These are phyloP conservation scores for Bondarzewia mesenterica DNA, from an alignment of 1,284 basidiomycete genomes.

Conservation along the genomic window DNA sequence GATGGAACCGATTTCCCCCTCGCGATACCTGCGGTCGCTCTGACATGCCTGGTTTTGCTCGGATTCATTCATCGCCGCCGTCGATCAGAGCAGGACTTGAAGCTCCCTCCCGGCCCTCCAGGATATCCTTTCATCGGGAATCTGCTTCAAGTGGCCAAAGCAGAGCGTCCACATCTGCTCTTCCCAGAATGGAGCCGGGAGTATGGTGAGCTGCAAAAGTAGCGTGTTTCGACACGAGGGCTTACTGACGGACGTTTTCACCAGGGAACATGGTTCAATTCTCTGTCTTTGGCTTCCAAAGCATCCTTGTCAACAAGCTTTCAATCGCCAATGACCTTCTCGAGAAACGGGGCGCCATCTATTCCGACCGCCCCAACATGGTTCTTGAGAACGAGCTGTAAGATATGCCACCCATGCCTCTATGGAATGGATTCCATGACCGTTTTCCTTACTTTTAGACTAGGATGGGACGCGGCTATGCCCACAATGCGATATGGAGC, in stretches of 20 bases:
- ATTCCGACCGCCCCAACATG: conserved; percentile 12
- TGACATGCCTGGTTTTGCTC: not conserved
- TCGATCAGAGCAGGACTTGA: not conserved
- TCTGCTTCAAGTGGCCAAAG: not conserved
- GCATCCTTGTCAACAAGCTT: conserved; percentile 11
- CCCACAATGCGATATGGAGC: not conserved
- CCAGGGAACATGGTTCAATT: conserved; percentile 9
- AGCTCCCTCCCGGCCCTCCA: not conserved
- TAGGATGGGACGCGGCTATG: conserved; percentile 2
- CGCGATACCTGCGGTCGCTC: not conserved
- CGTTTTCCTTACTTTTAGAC: not conserved
- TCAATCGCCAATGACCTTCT: conserved; percentile 13
- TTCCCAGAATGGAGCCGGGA: not conserved
- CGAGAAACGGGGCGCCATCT: conserved; percentile 11
- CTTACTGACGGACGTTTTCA: not conserved
- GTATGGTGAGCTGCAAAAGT: not conserved
- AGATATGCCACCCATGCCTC: not conserved
- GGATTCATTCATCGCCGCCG: not conserved
- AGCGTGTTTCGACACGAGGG: not conserved
- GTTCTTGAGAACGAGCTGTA: not conserved
- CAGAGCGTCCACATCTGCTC: not conserved
- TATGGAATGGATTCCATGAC: not conserved
- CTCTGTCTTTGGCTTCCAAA: conserved; percentile 8
- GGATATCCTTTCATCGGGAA: not conserved
- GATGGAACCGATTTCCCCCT: not conserved